Conservation (phyloP, 1,284 basidiomycete species). For the Gymnopus androsaceus region DNA sequence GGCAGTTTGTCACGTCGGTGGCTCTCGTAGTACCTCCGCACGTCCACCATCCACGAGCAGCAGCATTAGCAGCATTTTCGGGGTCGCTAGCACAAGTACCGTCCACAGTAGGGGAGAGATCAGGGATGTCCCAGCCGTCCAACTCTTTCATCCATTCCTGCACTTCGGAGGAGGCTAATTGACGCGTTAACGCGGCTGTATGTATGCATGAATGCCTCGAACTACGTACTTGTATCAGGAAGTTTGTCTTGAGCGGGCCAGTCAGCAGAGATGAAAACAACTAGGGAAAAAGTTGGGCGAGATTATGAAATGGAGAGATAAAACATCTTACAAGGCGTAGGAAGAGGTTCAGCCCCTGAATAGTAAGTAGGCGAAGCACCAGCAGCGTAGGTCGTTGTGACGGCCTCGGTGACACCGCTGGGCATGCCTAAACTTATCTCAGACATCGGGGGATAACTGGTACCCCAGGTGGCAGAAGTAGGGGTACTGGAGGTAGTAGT, state of each 20-base stretch:
- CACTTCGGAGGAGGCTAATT: slow-evolving; percentile 62
- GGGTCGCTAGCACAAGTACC: slow-evolving; percentile 70
- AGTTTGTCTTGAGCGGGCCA: slow-evolving; percentile 75
- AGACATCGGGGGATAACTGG: slow-evolving; percentile 54
- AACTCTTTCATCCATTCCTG: slow-evolving; percentile 76
- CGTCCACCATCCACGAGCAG: slow-evolving; percentile 81
- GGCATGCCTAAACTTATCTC: slow-evolving; percentile 71
- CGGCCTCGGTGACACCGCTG: slow-evolving; percentile 49
- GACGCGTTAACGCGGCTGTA: neutral
- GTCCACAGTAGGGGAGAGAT: slow-evolving; percentile 57
- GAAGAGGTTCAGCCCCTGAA: slow-evolving; percentile 64
- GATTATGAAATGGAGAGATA: slow-evolving; percentile 14
- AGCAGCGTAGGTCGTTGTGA: slow-evolving; percentile 53
- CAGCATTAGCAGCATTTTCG: slow-evolving; percentile 56
- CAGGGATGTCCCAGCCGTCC: slow-evolving; percentile 70
- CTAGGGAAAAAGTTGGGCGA: slow-evolving; percentile 33
- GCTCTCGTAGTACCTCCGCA: slow-evolving; percentile 78
- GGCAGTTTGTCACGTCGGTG: slow-evolving; percentile 67
- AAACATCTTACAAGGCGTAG: slow-evolving; percentile 52
- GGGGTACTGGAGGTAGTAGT: slow-evolving; percentile 22
- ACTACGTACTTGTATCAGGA: slow-evolving; percentile 61
- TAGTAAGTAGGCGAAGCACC: slow-evolving; percentile 65
- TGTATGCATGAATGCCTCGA: too few relatives aligned
- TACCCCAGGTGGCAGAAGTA: slow-evolving; percentile 28
- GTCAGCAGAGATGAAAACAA: slow-evolving; percentile 46